phyloP scores from a whole-genome alignment of 352 stramenopile species.

The Proteromonas lacertae region DNA sequence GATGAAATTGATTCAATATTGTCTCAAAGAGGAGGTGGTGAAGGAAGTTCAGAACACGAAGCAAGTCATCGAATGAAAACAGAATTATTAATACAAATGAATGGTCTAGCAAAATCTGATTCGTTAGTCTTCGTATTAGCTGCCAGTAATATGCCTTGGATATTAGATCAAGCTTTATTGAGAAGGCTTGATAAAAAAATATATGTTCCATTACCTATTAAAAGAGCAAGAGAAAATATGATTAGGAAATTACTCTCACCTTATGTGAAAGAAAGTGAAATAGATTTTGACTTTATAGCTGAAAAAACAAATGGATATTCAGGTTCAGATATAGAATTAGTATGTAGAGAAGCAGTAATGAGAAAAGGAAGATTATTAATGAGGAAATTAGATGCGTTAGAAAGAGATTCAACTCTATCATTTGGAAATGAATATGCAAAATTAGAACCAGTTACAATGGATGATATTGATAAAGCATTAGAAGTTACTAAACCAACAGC shows the following conservation, averaged over 20 bases:
- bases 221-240: constrained; percentile 14
- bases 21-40: constrained; percentile 26
- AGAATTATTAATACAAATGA: constrained; percentile 84
- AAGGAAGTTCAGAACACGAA: constrained; percentile 14
- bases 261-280: constrained; percentile 14
- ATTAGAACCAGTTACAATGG: no score
- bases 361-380: constrained; percentile 18
- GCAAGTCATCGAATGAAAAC: constrained; percentile 55
- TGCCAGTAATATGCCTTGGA: constrained; percentile 78
- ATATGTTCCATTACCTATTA: constrained; percentile 33
- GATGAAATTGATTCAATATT: constrained; percentile 88
- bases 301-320: constrained; percentile 36
- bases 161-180: constrained; percentile 70
- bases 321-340: constrained; percentile 35
- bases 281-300: constrained; percentile 29
- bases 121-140: constrained; percentile 33
- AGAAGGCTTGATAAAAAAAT: constrained; percentile 74
- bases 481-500: no score
- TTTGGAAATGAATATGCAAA: no score
- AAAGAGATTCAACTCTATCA: no score
- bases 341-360: constrained; percentile 29
- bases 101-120: constrained; percentile 26
- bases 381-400: no score
- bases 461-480: no score
- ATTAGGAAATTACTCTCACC: constrained; percentile 6